phyloP scores from a whole-genome alignment of 768 basidiomycete species.

The Boletus sensibilis region DNA sequence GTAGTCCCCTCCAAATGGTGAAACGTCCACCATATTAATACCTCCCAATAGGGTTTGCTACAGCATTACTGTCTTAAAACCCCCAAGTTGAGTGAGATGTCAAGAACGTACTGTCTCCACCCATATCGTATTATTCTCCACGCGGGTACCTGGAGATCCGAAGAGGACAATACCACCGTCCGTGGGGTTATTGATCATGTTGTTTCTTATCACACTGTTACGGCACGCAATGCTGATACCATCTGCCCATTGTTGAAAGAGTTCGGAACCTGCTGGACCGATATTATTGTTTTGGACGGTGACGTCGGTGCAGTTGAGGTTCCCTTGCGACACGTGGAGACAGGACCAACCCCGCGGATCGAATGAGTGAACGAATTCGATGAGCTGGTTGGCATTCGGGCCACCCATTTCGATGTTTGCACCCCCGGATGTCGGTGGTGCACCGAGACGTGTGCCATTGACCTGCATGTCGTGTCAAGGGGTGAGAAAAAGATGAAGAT shows the following conservation, averaged over 20 bases:
- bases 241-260: constrained; percentile 76
- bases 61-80: neutral
- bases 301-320: constrained; percentile 58
- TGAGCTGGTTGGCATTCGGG: constrained; percentile 62
- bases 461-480: constrained; percentile 44
- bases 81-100: neutral
- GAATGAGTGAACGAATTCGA: constrained; percentile 74
- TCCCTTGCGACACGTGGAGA: constrained; percentile 73
- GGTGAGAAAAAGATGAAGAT: neutral
- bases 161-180: constrained; percentile 82
- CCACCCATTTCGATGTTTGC: constrained; percentile 89
- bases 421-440: constrained; percentile 54
- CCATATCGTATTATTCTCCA: constrained; percentile 78
- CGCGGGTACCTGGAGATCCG: constrained; percentile 67
- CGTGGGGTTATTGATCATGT: constrained; percentile 68
- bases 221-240: constrained; percentile 74
- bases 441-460: constrained; percentile 64
- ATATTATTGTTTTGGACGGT: constrained; percentile 81
- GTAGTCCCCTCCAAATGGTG: constrained; percentile 67
- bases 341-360: constrained; percentile 84
- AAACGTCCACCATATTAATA: constrained; percentile 75
- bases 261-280: constrained; percentile 69
- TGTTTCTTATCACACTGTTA: constrained; percentile 61
- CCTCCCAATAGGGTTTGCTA: constrained; percentile 72
- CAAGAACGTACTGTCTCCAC: constrained; percentile 53